Conservation (phyloP, 1,284 basidiomycete genomes). For the Cystobasidium pallidum region DNA sequence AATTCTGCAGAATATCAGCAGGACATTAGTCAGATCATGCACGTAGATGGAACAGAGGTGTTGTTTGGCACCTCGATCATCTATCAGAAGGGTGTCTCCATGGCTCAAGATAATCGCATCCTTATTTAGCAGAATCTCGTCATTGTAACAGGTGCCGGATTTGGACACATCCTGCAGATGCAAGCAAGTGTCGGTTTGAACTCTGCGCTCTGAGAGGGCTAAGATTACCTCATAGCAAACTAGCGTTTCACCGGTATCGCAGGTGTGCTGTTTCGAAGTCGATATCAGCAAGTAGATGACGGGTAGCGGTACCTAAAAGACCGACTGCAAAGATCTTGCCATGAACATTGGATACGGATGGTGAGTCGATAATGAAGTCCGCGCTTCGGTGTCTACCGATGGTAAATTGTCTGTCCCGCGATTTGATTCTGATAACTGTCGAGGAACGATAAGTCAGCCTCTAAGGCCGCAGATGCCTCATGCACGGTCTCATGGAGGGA, state of each 20-base stretch:
- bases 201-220: too few relatives aligned
- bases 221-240: conserved; percentile 26
- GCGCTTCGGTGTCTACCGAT: conserved; percentile 34
- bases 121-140: conserved; percentile 2
- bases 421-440: conserved; percentile 18
- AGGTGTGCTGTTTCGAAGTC: neutral
- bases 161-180: conserved; percentile 13
- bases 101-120: conserved; percentile 24
- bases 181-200: neutral
- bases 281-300: neutral
- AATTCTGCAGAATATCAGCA: neutral
- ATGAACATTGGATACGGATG: conserved; percentile 25
- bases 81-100: conserved; percentile 18
- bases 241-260: conserved; percentile 25
- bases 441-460: neutral
- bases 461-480: too few relatives aligned
- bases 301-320: neutral
- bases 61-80: neutral
- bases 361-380: conserved; percentile 18
- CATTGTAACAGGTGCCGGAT: conserved; percentile 20
- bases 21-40: neutral
- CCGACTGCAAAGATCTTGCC: conserved; percentile 34
- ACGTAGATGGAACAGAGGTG: neutral
- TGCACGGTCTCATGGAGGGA: too few relatives aligned
- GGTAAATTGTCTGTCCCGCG: conserved; percentile 15